Evolutionary conservation across 2,329 filamentous ascomycete genomes (phyloP).

Genomic region (Myotisia sp.): DNA sequence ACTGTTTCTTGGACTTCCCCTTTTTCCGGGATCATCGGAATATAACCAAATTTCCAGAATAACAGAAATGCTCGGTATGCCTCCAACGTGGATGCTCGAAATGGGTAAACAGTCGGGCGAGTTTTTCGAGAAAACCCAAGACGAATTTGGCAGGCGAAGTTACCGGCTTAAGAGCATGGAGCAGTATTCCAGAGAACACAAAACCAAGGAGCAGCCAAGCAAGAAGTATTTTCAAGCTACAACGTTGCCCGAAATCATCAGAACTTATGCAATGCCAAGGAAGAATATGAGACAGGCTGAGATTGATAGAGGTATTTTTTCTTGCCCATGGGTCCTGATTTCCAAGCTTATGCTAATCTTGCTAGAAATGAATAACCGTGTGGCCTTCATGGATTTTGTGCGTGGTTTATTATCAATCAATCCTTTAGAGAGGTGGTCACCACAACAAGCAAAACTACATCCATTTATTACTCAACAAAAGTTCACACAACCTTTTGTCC

Average conservation of each 20-base stretch:
- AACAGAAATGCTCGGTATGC: slow-evolving; percentile 92
- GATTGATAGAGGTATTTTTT: slow-evolving; percentile 95
- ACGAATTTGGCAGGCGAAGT: slow-evolving; percentile 82
- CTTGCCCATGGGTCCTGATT: too few species aligned
- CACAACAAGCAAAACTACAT: slow-evolving; percentile 91
- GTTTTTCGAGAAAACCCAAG: slow-evolving; percentile 85
- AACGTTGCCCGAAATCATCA: slow-evolving; percentile 90
- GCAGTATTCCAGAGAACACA: slow-evolving; percentile 88
- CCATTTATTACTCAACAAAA: slow-evolving; percentile 98
- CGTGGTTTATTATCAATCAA: slow-evolving; percentile 87
- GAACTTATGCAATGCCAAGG: slow-evolving; percentile 91
- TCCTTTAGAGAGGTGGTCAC: slow-evolving; percentile 91
- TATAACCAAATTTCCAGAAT: slow-evolving; percentile 98
- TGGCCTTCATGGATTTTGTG: slow-evolving; percentile 97
- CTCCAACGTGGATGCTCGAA: slow-evolving; percentile 97
- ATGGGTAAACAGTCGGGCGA: slow-evolving; percentile 96
- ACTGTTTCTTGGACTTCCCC: slow-evolving; percentile 79
- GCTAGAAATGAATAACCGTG: slow-evolving; percentile 92
- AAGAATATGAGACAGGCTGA: slow-evolving; percentile 99
- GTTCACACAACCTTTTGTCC: slow-evolving; percentile 88
- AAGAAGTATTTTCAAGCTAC: slow-evolving; percentile 98
- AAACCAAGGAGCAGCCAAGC: slow-evolving; percentile 94
- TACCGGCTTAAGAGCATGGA: slow-evolving; percentile 96
- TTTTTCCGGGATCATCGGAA: slow-evolving; percentile 94
- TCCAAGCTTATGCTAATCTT: slow-evolving; percentile 21